A percentile compares a stretch with the other conserved stretches of the same genome.
phyloP scores from a whole-genome alignment of 768 basidiomycete species.

The Hemileccinum rubropunctum region DNA sequence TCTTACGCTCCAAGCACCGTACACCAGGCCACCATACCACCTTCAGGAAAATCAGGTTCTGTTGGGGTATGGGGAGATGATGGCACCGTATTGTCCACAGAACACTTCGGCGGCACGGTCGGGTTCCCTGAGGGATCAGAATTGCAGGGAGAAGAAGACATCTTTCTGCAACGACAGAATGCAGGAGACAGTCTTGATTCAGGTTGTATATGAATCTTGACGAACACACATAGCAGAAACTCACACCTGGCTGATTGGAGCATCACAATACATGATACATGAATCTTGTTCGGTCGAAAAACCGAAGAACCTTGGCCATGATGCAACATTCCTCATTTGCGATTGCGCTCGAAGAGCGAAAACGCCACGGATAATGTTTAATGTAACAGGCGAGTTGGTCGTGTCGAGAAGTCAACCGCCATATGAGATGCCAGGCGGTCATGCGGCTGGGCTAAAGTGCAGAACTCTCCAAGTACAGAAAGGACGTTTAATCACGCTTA shows the following conservation, averaged over 20 bases:
- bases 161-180: neutral
- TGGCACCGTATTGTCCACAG: neutral
- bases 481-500: no score
- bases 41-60: constrained; percentile 10
- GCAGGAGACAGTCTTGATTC: neutral
- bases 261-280: neutral
- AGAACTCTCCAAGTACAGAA: neutral
- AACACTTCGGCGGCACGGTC: neutral
- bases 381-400: neutral
- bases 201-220: neutral
- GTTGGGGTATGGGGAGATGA: neutral
- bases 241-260: no score
- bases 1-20: constrained; percentile 26
- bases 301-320: neutral
- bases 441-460: neutral
- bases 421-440: neutral
- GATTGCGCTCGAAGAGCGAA: no score
- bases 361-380: no score
- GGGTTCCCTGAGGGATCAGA: neutral
- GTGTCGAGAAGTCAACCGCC: neutral
- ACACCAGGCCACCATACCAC: constrained; percentile 24
- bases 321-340: no score
- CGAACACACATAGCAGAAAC: neutral
- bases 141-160: neutral
- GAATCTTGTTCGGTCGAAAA: neutral